Evolutionary conservation across 495 filamentous ascomycete genomes (phyloP), one percentile per base, ranked within the genome.

Genomic region (Xylaria scruposa): DNA sequence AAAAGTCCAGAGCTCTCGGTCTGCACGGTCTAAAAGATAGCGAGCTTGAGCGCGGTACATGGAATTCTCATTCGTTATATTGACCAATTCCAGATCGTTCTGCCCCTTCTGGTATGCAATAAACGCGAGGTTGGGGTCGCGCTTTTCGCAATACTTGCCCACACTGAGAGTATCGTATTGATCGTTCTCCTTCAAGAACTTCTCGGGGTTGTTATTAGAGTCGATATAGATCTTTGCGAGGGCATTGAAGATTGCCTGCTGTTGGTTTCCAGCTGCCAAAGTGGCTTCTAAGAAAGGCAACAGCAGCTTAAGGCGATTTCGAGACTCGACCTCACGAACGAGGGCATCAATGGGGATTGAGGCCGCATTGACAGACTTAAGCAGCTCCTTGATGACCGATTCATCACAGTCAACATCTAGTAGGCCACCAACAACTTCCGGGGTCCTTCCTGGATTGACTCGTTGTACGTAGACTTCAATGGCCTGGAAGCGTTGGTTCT

Each of bases 211-310:
- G 83, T 97, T 98, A 87, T 99, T 99, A 81, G 92, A 95, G 81
- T 98, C 97, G 74, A 99, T 99, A 85, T 99, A 99, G 73, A 99
- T 98, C 91, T 99, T 99, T 9, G 97, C 97, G 46, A 99, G 88
- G 17, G 97, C 97, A 75, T 99, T 98, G 87, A 94, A 99, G 59
- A 99, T 94, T 36, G 96, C 97, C 83, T 97, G 94, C 82, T 99
- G 96, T 81, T 98, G 94, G 83, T 98, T 98, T 47, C 97, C 97
- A 69, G 88, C 89, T 46, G 92, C 93, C 49, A 98, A 84, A 21
- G 94, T 98, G 63, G 92, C 90, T 84, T 99, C 97, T 15, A 99
- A 89, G 91, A 98, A 99, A 33, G 97, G 97, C 54, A 99, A 83
- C 17, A 99, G 87, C 59, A 99, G 84, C 90, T 99, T 99, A 61